Conservation (phyloP, 2,329 filamentous ascomycete species). For the Epichloe gansuensis region DNA sequence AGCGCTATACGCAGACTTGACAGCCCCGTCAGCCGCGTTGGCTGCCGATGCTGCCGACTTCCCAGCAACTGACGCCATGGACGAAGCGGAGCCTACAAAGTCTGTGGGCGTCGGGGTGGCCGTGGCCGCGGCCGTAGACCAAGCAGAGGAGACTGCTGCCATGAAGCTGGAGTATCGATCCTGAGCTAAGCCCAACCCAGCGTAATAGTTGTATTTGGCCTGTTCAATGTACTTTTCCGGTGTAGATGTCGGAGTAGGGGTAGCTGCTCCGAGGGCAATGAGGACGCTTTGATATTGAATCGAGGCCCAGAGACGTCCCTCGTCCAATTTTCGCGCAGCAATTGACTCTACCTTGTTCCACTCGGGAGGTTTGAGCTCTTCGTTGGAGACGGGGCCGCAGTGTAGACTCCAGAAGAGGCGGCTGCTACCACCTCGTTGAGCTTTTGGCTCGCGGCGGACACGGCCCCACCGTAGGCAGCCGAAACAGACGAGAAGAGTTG, state of each 20-base stretch:
- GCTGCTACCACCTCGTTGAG: slow-evolving; percentile 43
- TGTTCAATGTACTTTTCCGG: slow-evolving; percentile 48
- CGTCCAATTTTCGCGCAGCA: slow-evolving; percentile 56
- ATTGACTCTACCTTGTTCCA: slow-evolving; percentile 47
- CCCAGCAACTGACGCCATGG: slow-evolving; percentile 35
- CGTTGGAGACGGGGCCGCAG: slow-evolving; percentile 34
- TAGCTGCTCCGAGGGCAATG: slow-evolving; percentile 49
- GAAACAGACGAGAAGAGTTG: slow-evolving; percentile 58
- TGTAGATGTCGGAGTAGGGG: slow-evolving; percentile 33
- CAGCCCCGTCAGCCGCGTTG: slow-evolving; percentile 35
- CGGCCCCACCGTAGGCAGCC: slow-evolving; percentile 53
- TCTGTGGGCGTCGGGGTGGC: slow-evolving; percentile 50
- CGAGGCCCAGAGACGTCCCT: slow-evolving; percentile 59
- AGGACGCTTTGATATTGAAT: slow-evolving; percentile 60
- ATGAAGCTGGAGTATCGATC: slow-evolving; percentile 68
- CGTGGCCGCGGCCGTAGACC: slow-evolving; percentile 42
- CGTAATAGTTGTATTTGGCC: slow-evolving; percentile 59
- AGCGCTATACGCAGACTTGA: slow-evolving; percentile 37
- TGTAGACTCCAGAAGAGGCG: slow-evolving; percentile 37
- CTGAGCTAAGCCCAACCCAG: slow-evolving; percentile 66
- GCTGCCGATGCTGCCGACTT: slow-evolving; percentile 34
- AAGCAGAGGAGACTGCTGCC: slow-evolving; percentile 55
- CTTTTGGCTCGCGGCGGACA: slow-evolving; percentile 48
- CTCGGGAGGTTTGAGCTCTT: slow-evolving; percentile 28
- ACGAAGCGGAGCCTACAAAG: slow-evolving; percentile 34